These are phyloP conservation scores for Cyberlindnera sargentensis DNA, from an alignment of 805 yeast species.

Conservation along the genomic window DNA sequence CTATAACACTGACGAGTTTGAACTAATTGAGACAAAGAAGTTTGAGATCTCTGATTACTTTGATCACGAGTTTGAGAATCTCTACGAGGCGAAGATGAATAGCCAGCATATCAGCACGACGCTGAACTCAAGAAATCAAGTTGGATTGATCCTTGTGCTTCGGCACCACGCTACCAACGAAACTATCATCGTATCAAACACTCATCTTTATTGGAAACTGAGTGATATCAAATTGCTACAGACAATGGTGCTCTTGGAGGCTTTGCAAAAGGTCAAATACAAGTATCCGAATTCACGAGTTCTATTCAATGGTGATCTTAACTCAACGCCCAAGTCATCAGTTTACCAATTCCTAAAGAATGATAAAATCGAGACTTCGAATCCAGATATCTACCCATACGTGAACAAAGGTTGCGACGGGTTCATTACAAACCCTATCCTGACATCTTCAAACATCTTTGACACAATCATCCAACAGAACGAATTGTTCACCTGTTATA, in stretches of 20 bases:
- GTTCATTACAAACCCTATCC: slow-evolving; percentile 25
- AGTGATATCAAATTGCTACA: slow-evolving; percentile 51
- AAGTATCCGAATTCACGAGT: slow-evolving; percentile 27
- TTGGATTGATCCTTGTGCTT: slow-evolving; percentile 44
- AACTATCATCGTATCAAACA: slow-evolving; percentile 43
- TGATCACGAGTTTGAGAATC: slow-evolving; percentile 6
- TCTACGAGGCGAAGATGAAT: slow-evolving; percentile 10
- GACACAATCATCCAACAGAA: slow-evolving; percentile 19
- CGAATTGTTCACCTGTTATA: slow-evolving; percentile 35
- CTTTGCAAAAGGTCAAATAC: slow-evolving; percentile 24
- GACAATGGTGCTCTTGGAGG: slow-evolving; percentile 36
- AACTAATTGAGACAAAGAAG: slow-evolving; percentile 28
- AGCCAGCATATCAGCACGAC: slow-evolving; percentile 25
- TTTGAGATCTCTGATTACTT: slow-evolving; percentile 24
- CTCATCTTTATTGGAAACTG: slow-evolving; percentile 56
- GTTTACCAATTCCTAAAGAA: slow-evolving; percentile 39
- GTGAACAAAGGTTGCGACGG: slow-evolving; percentile 14
- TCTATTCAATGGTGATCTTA: slow-evolving; percentile 51
- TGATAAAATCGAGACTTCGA: slow-evolving; percentile 23
- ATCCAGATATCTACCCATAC: slow-evolving; percentile 20
- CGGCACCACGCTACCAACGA: slow-evolving; percentile 36
- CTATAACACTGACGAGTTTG: slow-evolving; percentile 41
- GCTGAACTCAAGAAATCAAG: slow-evolving; percentile 44
- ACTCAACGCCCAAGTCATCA: slow-evolving; percentile 42
- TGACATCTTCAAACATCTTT: slow-evolving; percentile 24